Evolutionary conservation across 306 rosid species (phyloP).

Genomic region (Geum urbanum): DNA sequence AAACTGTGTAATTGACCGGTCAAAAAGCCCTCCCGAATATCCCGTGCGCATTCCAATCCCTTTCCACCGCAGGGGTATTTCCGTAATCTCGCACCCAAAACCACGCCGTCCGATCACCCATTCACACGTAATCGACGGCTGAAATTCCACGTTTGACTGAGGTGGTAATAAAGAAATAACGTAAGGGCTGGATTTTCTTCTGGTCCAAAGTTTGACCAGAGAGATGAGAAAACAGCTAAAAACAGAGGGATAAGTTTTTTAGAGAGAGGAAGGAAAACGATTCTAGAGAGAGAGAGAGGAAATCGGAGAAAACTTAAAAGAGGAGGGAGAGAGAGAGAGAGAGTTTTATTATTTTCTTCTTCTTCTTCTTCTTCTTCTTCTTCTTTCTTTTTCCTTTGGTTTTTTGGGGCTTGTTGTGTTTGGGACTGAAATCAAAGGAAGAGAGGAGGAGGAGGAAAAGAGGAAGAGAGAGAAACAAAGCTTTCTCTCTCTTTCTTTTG

Average conservation of each 20-base stretch:
- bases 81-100: conserved; percentile 1
- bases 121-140: conserved; percentile 25
- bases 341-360: not conserved
- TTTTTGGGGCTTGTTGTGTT: not conserved
- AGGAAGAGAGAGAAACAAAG: conserved; percentile 39
- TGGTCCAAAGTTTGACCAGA: conserved; percentile 37
- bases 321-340: conserved; percentile 8
- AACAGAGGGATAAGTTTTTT: not conserved
- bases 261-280: conserved; percentile 10
- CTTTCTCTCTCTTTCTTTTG: conserved; percentile 44
- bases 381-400: conserved; percentile 20
- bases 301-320: not conserved
- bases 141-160: conserved; percentile 30
- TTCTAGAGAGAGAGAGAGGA: conserved; percentile 1
- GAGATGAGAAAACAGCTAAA: conserved; percentile 30
- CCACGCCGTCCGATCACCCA: conserved; percentile 12
- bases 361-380: conserved; percentile 14
- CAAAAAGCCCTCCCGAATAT: conserved; percentile 31
- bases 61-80: conserved; percentile 22
- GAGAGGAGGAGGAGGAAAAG: conserved; percentile 5
- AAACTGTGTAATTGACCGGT: conserved; percentile 32
- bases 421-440: conserved; percentile 2
- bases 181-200: conserved; percentile 22
- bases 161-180: conserved; percentile 20
- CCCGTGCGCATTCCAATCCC: conserved; percentile 10